Conservation (phyloP, 306 rosid species). For the Cucumis cinereus region DNA sequence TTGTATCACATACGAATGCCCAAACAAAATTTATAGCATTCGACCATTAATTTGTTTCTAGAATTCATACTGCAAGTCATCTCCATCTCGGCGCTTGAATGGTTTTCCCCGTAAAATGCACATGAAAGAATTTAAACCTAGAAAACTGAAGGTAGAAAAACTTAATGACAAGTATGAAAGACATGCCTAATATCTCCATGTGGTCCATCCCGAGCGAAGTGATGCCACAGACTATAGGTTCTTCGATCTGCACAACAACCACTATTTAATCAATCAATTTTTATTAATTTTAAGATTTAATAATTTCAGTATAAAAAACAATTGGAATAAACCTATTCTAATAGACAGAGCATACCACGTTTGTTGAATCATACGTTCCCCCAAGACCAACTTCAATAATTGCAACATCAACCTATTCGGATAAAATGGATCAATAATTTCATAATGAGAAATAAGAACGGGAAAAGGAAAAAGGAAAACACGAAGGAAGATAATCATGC, state of each 20-base stretch:
- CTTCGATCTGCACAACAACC: constrained; percentile 37
- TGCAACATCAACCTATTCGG: constrained; percentile 57
- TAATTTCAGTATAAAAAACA: background rate
- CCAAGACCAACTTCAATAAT: constrained; percentile 74
- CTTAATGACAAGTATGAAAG: constrained; percentile 4
- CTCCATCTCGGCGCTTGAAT: background rate
- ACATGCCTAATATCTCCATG: constrained; percentile 44
- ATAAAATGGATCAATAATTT: constrained; percentile 2
- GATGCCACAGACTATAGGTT: constrained; percentile 69
- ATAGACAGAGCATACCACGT: constrained; percentile 42
- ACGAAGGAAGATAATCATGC: background rate
- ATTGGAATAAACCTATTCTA: constrained; percentile 1
- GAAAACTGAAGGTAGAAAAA: constrained; percentile 7
- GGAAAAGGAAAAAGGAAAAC: background rate
- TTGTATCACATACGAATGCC: background rate
- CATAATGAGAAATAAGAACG: background rate
- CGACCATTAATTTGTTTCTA: background rate
- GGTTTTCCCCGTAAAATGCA: background rate
- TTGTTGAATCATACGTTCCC: constrained; percentile 51
- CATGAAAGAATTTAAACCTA: background rate
- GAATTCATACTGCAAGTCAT: background rate
- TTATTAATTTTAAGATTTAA: background rate
- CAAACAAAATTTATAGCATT: background rate
- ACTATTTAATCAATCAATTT: background rate
- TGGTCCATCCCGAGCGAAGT: constrained; percentile 78